Evolutionary conservation across 345 rosid species (phyloP).

Genomic region (Acer campestre): DNA sequence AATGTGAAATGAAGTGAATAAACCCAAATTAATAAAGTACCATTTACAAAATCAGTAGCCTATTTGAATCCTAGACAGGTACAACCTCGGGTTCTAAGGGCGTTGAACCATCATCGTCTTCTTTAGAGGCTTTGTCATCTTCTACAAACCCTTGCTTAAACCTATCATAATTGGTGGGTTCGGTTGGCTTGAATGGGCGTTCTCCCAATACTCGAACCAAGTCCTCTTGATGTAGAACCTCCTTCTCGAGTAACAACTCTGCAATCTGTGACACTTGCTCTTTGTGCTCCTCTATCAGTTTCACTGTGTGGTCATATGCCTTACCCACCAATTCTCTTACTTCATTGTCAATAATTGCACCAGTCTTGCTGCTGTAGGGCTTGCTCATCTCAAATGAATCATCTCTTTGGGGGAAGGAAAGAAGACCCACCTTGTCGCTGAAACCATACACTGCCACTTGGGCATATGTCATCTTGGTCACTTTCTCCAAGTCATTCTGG

Average conservation of each 20-base stretch:
- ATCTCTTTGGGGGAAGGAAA: constrained; percentile 55
- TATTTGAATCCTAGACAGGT: constrained; percentile 27
- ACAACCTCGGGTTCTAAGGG: constrained; percentile 36
- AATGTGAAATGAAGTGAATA: not conserved
- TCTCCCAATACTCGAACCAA: constrained; percentile 46
- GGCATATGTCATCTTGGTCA: constrained; percentile 54
- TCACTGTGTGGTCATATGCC: constrained; percentile 42
- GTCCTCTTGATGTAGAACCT: constrained; percentile 58
- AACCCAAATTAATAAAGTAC: not conserved
- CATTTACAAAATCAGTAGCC: constrained; percentile 3
- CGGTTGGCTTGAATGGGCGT: constrained; percentile 43
- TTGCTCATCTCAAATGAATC: constrained; percentile 43
- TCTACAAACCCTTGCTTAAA: constrained; percentile 51
- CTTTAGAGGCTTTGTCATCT: constrained; percentile 31
- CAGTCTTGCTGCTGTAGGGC: constrained; percentile 54
- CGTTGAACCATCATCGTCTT: constrained; percentile 26
- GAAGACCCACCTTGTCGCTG: constrained; percentile 65
- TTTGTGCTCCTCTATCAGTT: constrained; percentile 53
- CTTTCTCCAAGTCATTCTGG: constrained; percentile 58
- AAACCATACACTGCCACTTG: constrained; percentile 61
- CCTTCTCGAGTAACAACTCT: constrained; percentile 52
- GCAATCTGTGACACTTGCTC: constrained; percentile 52
- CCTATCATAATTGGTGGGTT: constrained; percentile 50
- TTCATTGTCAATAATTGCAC: constrained; percentile 50
- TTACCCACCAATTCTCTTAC: constrained; percentile 56